These are phyloP conservation scores for Achlya hypogyna DNA, from an alignment of 352 stramenopile genomes.

Conservation along the genomic window DNA sequence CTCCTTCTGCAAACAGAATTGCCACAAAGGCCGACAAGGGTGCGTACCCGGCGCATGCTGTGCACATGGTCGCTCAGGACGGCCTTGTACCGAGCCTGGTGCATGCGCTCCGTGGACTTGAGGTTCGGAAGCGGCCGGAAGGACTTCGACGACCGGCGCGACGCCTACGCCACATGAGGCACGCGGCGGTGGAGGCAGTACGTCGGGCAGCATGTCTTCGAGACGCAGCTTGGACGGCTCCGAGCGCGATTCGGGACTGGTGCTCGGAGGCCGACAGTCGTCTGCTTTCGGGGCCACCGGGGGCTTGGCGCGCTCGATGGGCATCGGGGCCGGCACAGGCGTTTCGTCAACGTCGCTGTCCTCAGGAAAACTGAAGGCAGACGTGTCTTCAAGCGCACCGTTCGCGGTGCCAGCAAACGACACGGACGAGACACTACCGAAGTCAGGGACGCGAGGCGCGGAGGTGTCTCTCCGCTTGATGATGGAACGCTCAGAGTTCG, in stretches of 20 bases:
- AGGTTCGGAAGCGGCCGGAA: background rate
- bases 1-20: constrained; percentile 30
- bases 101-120: constrained; percentile 30
- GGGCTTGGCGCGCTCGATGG: constrained; percentile 16
- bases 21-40: background rate
- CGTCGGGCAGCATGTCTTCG: background rate
- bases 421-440: constrained; percentile 64
- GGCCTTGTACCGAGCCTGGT: constrained; percentile 44
- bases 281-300: no score
- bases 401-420: constrained; percentile 32
- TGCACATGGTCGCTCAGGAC: constrained; percentile 58
- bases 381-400: background rate
- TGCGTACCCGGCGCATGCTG: constrained; percentile 36
- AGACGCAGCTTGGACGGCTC: background rate
- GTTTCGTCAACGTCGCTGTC: background rate
- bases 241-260: no score
- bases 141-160: background rate
- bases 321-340: constrained; percentile 18
- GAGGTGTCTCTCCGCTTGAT: background rate
- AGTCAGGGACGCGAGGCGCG: constrained; percentile 25
- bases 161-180: background rate
- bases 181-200: background rate
- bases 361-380: background rate
- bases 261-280: no score
- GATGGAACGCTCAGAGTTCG: background rate